Conservation (phyloP, 208 protist genomes). For the Wallacemonas sp. region DNA sequence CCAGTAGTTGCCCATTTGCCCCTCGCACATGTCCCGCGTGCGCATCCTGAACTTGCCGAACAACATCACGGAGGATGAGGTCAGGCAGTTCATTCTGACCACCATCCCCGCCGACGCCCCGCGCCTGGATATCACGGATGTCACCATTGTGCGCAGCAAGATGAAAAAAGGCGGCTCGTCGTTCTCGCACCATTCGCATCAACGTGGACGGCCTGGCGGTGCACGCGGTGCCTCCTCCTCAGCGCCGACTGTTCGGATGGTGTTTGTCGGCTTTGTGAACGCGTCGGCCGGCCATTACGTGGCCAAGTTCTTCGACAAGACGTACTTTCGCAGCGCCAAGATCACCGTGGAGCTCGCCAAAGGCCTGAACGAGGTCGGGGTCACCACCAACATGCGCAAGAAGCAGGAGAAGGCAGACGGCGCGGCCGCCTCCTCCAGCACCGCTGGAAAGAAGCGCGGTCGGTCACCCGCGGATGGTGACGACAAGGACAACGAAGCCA, state of each 20-base stretch:
- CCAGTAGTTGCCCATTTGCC: no score
- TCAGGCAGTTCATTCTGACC: constrained; percentile 88
- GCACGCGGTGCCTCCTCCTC: neutral
- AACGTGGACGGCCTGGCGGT: neutral
- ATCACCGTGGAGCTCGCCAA: constrained; percentile 89
- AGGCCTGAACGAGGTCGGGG: constrained; percentile 57
- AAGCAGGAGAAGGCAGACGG: constrained; percentile 32
- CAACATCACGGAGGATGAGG: constrained; percentile 89
- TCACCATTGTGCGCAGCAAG: constrained; percentile 48
- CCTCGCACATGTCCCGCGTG: constrained; percentile 92
- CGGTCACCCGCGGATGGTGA: constrained; percentile 7
- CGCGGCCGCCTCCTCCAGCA: constrained; percentile 17
- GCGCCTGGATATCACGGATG: constrained; percentile 87
- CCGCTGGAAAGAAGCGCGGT: constrained; percentile 2
- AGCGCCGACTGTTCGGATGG: constrained; percentile 89
- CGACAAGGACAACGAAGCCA: constrained; percentile 12
- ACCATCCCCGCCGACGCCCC: constrained; percentile 75
- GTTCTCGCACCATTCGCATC: neutral
- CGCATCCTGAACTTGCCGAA: constrained; percentile 96
- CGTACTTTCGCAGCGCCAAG: constrained; percentile 94
- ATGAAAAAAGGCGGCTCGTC: neutral
- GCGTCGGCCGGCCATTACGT: constrained; percentile 87
- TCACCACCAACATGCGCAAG: constrained; percentile 70
- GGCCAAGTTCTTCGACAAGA: constrained; percentile 89
- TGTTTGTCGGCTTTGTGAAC: constrained; percentile 95